phyloP scores from a whole-genome alignment of 2,329 filamentous ascomycete genomes.

The Aspergillus novoparasiticus region DNA sequence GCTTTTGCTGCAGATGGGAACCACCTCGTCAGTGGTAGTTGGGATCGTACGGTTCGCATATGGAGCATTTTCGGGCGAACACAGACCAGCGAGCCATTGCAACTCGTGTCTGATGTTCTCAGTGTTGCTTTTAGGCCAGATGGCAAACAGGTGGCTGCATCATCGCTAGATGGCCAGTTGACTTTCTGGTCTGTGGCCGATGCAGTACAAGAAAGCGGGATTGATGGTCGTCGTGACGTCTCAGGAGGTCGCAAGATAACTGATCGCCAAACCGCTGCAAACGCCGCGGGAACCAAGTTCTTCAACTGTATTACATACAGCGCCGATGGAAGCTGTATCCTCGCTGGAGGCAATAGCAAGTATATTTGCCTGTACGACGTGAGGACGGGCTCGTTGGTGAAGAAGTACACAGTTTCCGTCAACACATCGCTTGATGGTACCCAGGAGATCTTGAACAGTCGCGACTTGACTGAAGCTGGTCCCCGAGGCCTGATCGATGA shows the following conservation, averaged over 20 bases:
- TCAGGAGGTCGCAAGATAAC: conserved; percentile 87
- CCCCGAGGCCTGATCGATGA: conserved; percentile 83
- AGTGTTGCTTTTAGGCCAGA: conserved; percentile 87
- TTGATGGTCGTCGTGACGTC: conserved; percentile 89
- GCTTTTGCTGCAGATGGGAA: conserved; percentile 86
- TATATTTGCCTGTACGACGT: conserved; percentile 98
- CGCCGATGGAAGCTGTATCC: conserved; percentile 84
- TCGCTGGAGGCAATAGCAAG: conserved; percentile 95
- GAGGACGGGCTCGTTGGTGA: conserved; percentile 83
- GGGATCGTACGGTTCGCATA: conserved; percentile 92
- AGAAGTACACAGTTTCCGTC: conserved; percentile 93
- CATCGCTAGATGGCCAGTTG: conserved; percentile 88
- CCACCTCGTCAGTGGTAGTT: conserved; percentile 85
- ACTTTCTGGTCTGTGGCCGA: conserved; percentile 94
- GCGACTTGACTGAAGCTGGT: conserved; percentile 85
- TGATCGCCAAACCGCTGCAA: conserved; percentile 88
- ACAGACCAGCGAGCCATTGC: conserved; percentile 91
- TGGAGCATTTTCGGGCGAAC: conserved; percentile 95
- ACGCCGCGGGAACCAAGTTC: conserved; percentile 83
- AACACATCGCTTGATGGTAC: conserved; percentile 96
- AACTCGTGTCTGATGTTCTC: conserved; percentile 88
- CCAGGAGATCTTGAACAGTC: conserved; percentile 95
- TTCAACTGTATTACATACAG: conserved; percentile 90
- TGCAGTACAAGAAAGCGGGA: conserved; percentile 78
- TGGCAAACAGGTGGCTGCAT: conserved; percentile 85